Conservation (phyloP, 2,329 filamentous ascomycete genomes). For the Pseudogymnoascus sp. region DNA sequence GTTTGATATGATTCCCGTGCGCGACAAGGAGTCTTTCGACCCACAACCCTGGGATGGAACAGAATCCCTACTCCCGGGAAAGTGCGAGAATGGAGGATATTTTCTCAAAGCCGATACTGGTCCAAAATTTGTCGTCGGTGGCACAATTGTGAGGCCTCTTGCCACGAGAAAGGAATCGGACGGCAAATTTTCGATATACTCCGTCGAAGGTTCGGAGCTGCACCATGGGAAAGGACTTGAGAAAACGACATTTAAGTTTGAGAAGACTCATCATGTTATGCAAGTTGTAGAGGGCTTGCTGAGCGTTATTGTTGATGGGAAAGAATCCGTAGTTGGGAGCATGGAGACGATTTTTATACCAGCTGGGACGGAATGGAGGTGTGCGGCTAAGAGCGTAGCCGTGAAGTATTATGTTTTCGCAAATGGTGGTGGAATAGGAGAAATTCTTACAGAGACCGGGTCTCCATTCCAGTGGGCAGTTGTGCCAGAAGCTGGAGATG, state of each 20-base stretch:
- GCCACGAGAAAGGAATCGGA: constrained; percentile 40
- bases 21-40: constrained; percentile 40
- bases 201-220: constrained; percentile 39
- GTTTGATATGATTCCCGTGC: constrained; percentile 49
- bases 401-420: constrained; percentile 24
- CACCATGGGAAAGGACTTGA: constrained; percentile 33
- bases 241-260: constrained; percentile 36
- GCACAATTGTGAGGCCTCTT: constrained; percentile 41
- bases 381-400: constrained; percentile 17
- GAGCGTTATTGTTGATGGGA: constrained; percentile 34
- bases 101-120: constrained; percentile 46
- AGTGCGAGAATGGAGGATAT: constrained; percentile 35
- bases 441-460: constrained; percentile 18
- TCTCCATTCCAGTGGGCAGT: constrained; percentile 14
- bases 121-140: constrained; percentile 39
- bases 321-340: constrained; percentile 14
- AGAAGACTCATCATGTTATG: constrained; percentile 45
- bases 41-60: constrained; percentile 35
- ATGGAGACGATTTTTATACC: constrained; percentile 24
- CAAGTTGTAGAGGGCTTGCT: constrained; percentile 41
- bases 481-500: constrained; percentile 15
- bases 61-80: constrained; percentile 36
- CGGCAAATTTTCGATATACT: constrained; percentile 46
- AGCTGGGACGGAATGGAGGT: constrained; percentile 18
- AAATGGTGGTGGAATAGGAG: constrained; percentile 24